Percentiles rank a stretch among this genome's conserved stretches.
Conservation (phyloP, 2,329 filamentous ascomycete genomes). For the Escovopsis sp. region DNA sequence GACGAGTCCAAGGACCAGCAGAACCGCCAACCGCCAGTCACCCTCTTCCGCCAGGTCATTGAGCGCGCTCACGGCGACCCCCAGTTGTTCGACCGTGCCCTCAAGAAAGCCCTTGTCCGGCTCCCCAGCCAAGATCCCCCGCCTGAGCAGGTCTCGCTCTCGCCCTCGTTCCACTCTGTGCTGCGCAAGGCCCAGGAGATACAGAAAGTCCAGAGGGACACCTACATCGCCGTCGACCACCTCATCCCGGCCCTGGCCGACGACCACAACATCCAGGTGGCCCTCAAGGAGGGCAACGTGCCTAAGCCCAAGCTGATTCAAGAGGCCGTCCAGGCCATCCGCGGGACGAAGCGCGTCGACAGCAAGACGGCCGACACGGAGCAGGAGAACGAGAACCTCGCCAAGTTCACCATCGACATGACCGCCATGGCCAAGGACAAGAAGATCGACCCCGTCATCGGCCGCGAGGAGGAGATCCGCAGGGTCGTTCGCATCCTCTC, state of each 20-base stretch:
- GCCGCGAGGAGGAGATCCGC: constrained; percentile 80
- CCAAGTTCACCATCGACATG: constrained; percentile 99
- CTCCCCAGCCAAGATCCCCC: constrained; percentile 90
- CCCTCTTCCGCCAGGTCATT: constrained; percentile 89
- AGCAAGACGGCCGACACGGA: constrained; percentile 92
- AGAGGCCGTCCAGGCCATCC: constrained; percentile 77
- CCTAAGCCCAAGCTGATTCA: constrained; percentile 84
- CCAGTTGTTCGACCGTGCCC: constrained; percentile 70
- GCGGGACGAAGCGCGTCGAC: constrained; percentile 85
- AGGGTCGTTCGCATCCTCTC: constrained; percentile 89
- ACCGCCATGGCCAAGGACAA: constrained; percentile 90
- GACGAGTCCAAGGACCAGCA: constrained; percentile 73
- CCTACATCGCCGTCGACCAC: constrained; percentile 87
- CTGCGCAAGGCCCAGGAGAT: constrained; percentile 74
- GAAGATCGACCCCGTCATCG: constrained; percentile 95
- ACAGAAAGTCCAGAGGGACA: constrained; percentile 95
- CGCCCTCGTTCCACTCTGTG: constrained; percentile 67
- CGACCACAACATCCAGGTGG: constrained; percentile 56
- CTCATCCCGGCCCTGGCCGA: constrained; percentile 75
- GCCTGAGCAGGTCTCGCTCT: constrained; percentile 72
- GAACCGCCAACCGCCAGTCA: constrained; percentile 48
- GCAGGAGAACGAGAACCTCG: constrained; percentile 83
- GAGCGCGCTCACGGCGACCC: constrained; percentile 88
- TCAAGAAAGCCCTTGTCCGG: constrained; percentile 85
- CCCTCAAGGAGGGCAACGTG: constrained; percentile 73